Evolutionary conservation across 257 asterid genomes (phyloP).

Genomic region (Solanum sejunctum): DNA sequence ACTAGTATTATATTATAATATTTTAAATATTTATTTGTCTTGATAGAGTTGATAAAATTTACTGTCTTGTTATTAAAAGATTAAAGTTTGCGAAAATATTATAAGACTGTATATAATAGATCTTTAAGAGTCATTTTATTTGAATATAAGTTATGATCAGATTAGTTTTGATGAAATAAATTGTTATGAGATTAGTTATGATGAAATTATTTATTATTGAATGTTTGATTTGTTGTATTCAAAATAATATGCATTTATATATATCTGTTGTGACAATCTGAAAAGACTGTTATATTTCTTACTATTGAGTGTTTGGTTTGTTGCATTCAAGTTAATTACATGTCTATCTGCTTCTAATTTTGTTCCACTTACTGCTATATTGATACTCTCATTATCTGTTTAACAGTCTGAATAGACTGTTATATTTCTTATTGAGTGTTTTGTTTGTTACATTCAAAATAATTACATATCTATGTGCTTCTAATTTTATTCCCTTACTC

Average conservation of each 20-base stretch:
- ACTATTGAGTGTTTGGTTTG: no score
- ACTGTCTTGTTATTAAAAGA: accelerated
- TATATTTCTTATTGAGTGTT: background rate
- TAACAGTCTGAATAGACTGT: background rate
- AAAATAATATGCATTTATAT: background rate
- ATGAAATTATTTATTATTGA: no score
- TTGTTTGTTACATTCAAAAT: background rate
- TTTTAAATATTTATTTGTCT: background rate
- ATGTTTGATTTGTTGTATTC: background rate
- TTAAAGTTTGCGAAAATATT: background rate
- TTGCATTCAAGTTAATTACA: background rate
- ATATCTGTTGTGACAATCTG: background rate
- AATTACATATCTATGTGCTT: background rate
- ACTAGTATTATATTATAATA: background rate
- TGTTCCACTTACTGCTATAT: background rate
- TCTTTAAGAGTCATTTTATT: no score
- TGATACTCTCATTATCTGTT: background rate
- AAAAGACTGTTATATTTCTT: background rate
- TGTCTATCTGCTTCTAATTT: background rate
- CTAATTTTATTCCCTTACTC: background rate
- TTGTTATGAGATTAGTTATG: no score
- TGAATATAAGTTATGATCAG: no score
- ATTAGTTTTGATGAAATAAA: no score
- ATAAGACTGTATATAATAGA: no score
- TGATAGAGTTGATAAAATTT: background rate